These are phyloP conservation scores for Cardamine occulta DNA, from an alignment of 345 rosid genomes.

Conservation along the genomic window DNA sequence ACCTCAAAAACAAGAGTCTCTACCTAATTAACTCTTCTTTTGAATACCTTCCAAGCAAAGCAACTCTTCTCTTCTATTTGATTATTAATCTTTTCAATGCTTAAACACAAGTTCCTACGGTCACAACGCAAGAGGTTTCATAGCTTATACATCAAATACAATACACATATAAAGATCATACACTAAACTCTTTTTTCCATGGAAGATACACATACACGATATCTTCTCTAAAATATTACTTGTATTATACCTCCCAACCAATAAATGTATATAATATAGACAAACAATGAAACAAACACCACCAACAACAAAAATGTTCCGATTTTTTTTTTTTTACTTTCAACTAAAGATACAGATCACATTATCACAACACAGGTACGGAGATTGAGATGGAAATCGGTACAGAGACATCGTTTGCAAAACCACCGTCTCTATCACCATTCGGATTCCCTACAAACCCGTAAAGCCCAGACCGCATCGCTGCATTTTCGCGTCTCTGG, in stretches of 20 bases:
- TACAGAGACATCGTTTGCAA: conserved; percentile 65
- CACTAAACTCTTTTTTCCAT: conserved; percentile 13
- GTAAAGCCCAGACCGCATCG: conserved; percentile 63
- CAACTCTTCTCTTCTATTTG: neutral
- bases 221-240: conserved; percentile 7
- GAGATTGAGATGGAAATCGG: conserved; percentile 66
- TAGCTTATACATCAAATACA: conserved; percentile 19
- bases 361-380: conserved; percentile 46
- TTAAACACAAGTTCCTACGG: neutral
- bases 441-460: conserved; percentile 65
- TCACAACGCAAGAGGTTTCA: conserved; percentile 7
- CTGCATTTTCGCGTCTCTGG: conserved; percentile 69
- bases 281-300: conserved; percentile 37
- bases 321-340: neutral
- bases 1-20: neutral
- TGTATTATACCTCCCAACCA: conserved; percentile 48
- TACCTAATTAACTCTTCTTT: neutral
- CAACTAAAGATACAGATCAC: conserved; percentile 31
- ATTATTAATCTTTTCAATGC: neutral
- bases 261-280: conserved; percentile 43
- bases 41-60: conserved; percentile 9
- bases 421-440: conserved; percentile 32
- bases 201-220: conserved; percentile 22
- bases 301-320: conserved; percentile 29
- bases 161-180: conserved; percentile 18